Base-by-base conservation (phyloP, 225 moss, liverwort and hornwort genomes). In the Asterella californica region DNA sequence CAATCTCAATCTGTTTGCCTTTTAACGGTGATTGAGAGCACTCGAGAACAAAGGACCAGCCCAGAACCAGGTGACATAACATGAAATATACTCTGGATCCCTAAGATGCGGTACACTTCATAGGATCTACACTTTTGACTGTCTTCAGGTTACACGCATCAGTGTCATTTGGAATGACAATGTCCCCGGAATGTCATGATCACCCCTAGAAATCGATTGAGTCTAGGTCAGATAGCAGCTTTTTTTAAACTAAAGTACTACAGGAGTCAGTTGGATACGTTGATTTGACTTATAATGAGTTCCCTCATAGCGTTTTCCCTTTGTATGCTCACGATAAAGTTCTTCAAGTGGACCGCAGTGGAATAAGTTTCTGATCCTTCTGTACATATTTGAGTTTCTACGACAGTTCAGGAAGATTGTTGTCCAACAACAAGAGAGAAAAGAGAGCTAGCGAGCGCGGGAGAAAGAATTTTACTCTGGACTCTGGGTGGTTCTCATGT, bases 171-270 rank as follows among this genome's bases (percentile, higher is more conserved):
- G 17, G 65, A 65, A 65, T 30, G 65, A 65, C 30, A 65, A 65
- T 65, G 65, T n/a, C 32, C 17, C 22, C n/a, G n/a, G 65, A 65
- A 65, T 65, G 65, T 65, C 30, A 65, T 65, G 65, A 65, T 65
- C 11, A 65, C 65, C 65, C 33, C 65, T 65, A 65, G 22, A 29
- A 65, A 33, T 30, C 10, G 7, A 65, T 30, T 0, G 10, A 32
- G 33, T 65, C 29, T 65, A 65, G 65, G 30, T 65, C 6, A 65
- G 5, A n/a, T n/a, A n/a, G n/a, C 65, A 33, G 65, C 65, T 65
- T 65, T 33, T 48, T 48, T 48, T 6, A 6, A 48, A 48, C 48
- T 11, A 48, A 6, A 48, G 48, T 11, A 11, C 7, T 48, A 48
- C 48, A 48, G 48, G 48, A 48, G 48, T 48, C 48, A n/a, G n/a